Evolutionary conservation across 2,329 filamentous ascomycete species (phyloP).

Genomic region (Aspergillus tamarii): DNA sequence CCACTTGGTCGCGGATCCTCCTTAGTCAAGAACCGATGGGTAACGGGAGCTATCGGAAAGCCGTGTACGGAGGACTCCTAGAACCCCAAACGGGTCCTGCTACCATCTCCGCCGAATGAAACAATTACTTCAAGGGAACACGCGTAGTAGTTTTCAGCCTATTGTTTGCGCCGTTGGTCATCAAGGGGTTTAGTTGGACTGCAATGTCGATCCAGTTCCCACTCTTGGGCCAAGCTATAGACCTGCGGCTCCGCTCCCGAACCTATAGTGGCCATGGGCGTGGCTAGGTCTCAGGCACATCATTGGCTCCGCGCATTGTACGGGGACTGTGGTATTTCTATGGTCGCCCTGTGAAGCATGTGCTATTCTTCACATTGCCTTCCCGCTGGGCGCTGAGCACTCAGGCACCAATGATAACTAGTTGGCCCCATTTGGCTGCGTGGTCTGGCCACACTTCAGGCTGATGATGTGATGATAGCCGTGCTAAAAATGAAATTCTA

Average conservation of each 20-base stretch:
- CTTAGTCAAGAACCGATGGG: slow-evolving; percentile 9
- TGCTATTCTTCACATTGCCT: slow-evolving; percentile 8
- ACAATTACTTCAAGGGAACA: neutral
- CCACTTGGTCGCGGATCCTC: slow-evolving; percentile 3
- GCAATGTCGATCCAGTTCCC: slow-evolving; percentile 22
- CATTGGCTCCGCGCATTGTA: slow-evolving; percentile 12
- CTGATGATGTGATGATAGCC: slow-evolving; percentile 20
- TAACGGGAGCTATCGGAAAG: slow-evolving; percentile 9
- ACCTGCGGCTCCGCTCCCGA: slow-evolving; percentile 19
- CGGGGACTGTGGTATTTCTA: slow-evolving; percentile 3
- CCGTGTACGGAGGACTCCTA: neutral
- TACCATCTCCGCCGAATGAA: neutral
- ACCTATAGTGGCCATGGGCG: slow-evolving; percentile 18
- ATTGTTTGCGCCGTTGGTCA: slow-evolving; percentile 12
- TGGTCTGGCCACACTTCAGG: slow-evolving; percentile 11
- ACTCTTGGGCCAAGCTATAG: slow-evolving; percentile 20
- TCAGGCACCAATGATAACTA: slow-evolving; percentile 4
- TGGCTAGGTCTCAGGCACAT: slow-evolving; percentile 8
- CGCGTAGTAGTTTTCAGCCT: slow-evolving; percentile 4
- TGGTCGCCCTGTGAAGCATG: neutral
- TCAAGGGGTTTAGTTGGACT: slow-evolving; percentile 8
- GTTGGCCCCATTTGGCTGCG: neutral
- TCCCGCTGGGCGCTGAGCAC: slow-evolving; percentile 5
- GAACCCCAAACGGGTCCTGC: neutral
- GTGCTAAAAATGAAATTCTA: slow-evolving; percentile 11